These are phyloP conservation scores for Aspergillus sojae DNA, from an alignment of 2,329 filamentous ascomycete species.

Conservation along the genomic window DNA sequence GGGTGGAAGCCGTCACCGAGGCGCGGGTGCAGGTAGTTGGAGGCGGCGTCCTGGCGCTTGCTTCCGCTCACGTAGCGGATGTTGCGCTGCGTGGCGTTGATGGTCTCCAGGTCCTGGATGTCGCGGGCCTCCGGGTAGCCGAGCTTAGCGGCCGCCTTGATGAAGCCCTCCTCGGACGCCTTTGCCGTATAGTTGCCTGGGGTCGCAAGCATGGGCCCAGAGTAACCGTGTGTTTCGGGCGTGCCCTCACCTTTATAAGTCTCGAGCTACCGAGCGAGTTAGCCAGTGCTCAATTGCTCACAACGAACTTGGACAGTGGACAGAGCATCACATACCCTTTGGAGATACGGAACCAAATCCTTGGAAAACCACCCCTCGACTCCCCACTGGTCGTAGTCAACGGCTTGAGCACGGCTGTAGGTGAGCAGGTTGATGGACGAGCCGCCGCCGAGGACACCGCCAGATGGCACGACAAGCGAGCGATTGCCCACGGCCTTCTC, in stretches of 20 bases:
- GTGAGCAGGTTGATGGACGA: conserved; percentile 9
- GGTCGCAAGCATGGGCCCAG: background rate
- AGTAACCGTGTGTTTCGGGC: too few species aligned
- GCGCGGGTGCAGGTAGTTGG: conserved; percentile 5
- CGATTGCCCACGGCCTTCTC: too few species aligned
- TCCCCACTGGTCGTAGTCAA: conserved; percentile 5
- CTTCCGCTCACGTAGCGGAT: conserved; percentile 4
- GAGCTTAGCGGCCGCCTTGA: background rate
- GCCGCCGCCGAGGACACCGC: conserved; percentile 8
- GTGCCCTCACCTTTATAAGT: background rate
- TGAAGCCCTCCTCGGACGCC: too few species aligned
- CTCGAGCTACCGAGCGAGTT: conserved; percentile 1
- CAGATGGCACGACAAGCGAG: background rate
- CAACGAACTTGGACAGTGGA: too few species aligned
- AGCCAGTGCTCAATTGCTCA: background rate
- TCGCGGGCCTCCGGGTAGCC: background rate
- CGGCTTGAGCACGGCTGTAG: conserved; percentile 7
- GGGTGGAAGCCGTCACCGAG: conserved; percentile 5
- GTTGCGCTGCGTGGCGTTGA: conserved; percentile 1
- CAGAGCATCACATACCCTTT: background rate
- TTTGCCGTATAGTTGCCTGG: background rate
- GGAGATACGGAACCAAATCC: conserved; percentile 1
- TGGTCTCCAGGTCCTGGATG: conserved; percentile 2
- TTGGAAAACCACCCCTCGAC: conserved; percentile 1
- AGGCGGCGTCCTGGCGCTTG: conserved; percentile 6